Base-by-base conservation (phyloP, 2,329 filamentous ascomycete species). In the Madurella mycetomatis region DNA sequence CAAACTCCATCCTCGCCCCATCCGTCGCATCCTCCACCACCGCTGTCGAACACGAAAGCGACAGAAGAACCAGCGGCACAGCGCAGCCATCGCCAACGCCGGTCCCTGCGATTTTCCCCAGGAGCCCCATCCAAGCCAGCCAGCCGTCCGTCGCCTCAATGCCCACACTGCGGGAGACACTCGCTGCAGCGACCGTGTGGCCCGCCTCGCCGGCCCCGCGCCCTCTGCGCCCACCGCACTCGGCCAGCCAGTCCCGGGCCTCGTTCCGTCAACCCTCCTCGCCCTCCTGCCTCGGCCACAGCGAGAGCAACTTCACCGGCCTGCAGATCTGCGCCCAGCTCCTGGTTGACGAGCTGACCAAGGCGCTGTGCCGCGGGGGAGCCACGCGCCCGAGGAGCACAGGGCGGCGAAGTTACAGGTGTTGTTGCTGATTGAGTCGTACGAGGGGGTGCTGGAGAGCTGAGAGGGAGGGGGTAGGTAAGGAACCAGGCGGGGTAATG, bases 371-470 rank as follows among this genome's bases (percentile, higher is more conserved):
- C 8, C 39, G 19, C 2, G 46, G 16, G 39, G 31, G 0, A 30
- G 12, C n/a, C 30, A 44, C 11, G 30, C 48, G 5, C 34, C 16
- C 9, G 44, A 49, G 16, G 41, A 49, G 44, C 5, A 16, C 2
- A 12, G 37, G 15, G 25, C 39, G 19, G 37, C 9, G 15, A 37
- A 49, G 15, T 32, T 30, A 1, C 57, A 62, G 39, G 37, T 59
- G 17, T 18, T 57, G 45, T 34, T 63, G 44, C 37, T 63, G 25
- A 62, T 60, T 13, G 59, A 60, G 41, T 57, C 58, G 32, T 63
- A 63, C 37, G 56, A 59, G 47, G 55, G 51, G 0, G 25, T 57
- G 41, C 25, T 63, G 32, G 47, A 55, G 17, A 34, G 39, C 2
- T 60, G 57, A 41, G 39, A 19, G 32, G 17, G 50, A 58, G 47